phyloP scores from a whole-genome alignment of 2,329 filamentous ascomycete species.

The Triangularia verruculosa region DNA sequence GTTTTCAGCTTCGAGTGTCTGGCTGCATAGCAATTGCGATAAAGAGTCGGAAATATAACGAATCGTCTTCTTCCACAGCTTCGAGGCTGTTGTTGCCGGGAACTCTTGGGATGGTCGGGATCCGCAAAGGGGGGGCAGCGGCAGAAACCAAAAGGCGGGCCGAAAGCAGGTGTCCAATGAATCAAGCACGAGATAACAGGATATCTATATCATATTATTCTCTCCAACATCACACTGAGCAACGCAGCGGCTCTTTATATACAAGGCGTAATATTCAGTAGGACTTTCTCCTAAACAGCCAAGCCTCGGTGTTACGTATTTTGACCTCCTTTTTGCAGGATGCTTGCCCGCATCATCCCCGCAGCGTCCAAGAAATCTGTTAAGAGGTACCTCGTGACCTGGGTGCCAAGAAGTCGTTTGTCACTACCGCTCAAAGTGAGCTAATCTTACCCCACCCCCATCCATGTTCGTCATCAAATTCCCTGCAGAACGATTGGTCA shows the following conservation, averaged over 20 bases:
- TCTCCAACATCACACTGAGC: neutral
- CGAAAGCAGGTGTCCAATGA: constrained; percentile 5
- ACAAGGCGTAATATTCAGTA: neutral
- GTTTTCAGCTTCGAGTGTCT: neutral
- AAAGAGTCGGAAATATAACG: neutral
- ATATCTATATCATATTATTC: neutral
- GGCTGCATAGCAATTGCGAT: neutral
- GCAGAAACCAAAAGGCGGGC: constrained; percentile 11
- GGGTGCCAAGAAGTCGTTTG: constrained; percentile 7
- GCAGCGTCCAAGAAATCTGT: neutral
- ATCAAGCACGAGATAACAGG: neutral
- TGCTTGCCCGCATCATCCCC: neutral
- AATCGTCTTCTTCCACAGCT: constrained; percentile 9
- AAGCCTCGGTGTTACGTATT: neutral
- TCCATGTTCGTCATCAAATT: constrained; percentile 7
- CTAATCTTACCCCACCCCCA: neutral
- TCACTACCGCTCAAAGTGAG: neutral
- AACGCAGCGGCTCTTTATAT: neutral
- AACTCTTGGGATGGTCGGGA: constrained; percentile 17
- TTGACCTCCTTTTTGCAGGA: neutral
- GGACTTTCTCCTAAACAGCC: neutral
- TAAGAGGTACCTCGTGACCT: constrained; percentile 10
- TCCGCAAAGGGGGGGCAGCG: neutral
- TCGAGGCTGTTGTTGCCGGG: constrained; percentile 16
- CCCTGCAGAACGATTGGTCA: constrained; percentile 11